Evolutionary conservation across 441 rosid species (phyloP), one percentile per base, ranked within the genome.

Genomic region (Erodium trifolium): DNA sequence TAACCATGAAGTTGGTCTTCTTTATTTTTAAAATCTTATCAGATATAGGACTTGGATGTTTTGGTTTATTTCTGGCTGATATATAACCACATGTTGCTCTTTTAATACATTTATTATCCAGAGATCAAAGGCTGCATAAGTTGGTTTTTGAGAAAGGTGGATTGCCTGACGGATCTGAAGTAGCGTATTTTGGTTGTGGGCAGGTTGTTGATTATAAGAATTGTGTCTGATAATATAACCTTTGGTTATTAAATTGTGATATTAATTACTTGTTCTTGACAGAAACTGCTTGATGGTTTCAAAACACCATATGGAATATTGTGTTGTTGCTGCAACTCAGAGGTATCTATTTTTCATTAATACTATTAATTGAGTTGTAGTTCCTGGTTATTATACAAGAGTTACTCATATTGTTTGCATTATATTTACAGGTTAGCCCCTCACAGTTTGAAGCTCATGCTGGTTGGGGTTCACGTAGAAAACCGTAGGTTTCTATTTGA

Each of bases 361-460:
- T 55, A 14, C 5, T 55, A 41, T 70, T 94, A 23, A 19, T 16
- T 5, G 62, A 17, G 19, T 55, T 5, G 5, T 13, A 17, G 19
- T 17, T 55, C 19, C 23, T 55, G 62, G 62, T 55, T 55, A 17
- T 29, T 71, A 27, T 39, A 57, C 45, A 71, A 17, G 29, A 70
- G 41, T 41, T 57, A 13, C 64, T 73, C 35, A 62, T 43, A 72
- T 53, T 60, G 62, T 65, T 70, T 69, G 62, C 71, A 39, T 73
- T 64, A 73, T 70, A 73, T 63, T 68, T 77, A 81, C 90, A 94
- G 99, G 98, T 94, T 79, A 94, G 99, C 84, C 90, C 99, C 74
- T 95, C 99, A 1, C 98, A 92, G 71, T 95, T 95, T 77, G 99
- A 95, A 82, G 87, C 99, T 39, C 99, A 95, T 84, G 98, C 98